Conservation (phyloP, 345 rosid genomes). For the Rhizophora mangle region DNA sequence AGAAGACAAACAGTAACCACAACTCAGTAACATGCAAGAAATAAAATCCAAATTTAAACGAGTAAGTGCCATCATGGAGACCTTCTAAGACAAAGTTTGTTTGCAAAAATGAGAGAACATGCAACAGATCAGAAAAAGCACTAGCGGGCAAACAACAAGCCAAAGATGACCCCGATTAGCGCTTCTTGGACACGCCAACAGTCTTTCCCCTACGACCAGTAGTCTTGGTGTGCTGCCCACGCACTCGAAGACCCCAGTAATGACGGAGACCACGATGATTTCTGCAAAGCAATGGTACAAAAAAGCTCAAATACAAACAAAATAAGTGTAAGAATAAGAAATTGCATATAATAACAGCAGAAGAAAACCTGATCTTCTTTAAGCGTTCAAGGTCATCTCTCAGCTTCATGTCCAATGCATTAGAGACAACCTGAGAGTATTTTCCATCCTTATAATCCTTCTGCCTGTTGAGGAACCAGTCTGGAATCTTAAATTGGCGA, state of each 20-base stretch:
- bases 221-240: constrained; percentile 99
- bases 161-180: constrained; percentile 9
- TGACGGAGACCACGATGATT: constrained; percentile 97
- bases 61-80: not conserved
- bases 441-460: constrained; percentile 38
- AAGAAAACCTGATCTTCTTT: constrained; percentile 35
- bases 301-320: not conserved
- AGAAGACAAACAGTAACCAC: not conserved
- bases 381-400: constrained; percentile 39
- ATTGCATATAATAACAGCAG: not conserved
- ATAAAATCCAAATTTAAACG: not conserved
- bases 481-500: constrained; percentile 40
- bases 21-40: not conserved
- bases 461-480: constrained; percentile 39
- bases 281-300: constrained; percentile 30
- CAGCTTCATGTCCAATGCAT: constrained; percentile 40
- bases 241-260: constrained; percentile 98
- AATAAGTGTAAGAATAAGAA: not conserved
- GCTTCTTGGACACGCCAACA: constrained; percentile 97
- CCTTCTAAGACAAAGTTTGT: constrained; percentile 11
- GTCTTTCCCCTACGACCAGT: constrained; percentile 98
- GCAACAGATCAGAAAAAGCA: not conserved
- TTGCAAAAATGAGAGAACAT: not conserved
- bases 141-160: no score
- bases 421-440: constrained; percentile 38